Evolutionary conservation across 371 early-diverging fungal species (phyloP).

Genomic region (Choanephora cucurbitarum): DNA sequence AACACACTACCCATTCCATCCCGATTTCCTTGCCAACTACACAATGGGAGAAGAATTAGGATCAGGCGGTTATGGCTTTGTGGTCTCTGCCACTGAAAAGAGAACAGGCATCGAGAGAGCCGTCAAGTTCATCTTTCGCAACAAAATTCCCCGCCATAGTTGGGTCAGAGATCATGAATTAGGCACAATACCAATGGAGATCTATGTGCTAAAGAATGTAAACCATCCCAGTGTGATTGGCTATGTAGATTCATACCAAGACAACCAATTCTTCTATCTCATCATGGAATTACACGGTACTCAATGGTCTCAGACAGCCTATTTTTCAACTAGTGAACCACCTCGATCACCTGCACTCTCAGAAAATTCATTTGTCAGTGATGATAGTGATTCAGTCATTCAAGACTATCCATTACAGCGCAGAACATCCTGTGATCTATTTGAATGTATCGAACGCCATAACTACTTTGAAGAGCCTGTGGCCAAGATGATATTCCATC

Average conservation of each 20-base stretch:
- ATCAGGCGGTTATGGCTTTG: constrained; percentile 81
- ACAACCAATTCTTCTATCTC: constrained; percentile 66
- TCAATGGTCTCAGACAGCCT: constrained; percentile 51
- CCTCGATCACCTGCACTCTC: constrained; percentile 34
- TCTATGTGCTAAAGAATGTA: constrained; percentile 70
- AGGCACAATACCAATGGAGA: constrained; percentile 76
- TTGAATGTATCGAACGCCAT: constrained; percentile 80
- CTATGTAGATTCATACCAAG: constrained; percentile 69
- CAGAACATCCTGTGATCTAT: constrained; percentile 69
- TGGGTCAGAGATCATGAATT: constrained; percentile 64
- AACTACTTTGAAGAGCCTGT: constrained; percentile 63
- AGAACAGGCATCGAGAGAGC: constrained; percentile 65
- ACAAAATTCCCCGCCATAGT: constrained; percentile 60
- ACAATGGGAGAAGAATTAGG: constrained; percentile 70
- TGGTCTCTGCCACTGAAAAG: constrained; percentile 59
- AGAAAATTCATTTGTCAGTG: constrained; percentile 29
- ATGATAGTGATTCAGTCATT: constrained; percentile 23
- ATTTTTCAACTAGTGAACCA: constrained; percentile 8
- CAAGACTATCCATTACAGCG: constrained; percentile 29
- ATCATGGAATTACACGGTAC: constrained; percentile 84
- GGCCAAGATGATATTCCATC: constrained; percentile 65
- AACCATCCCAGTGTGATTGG: constrained; percentile 69
- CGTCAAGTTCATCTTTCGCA: constrained; percentile 76
- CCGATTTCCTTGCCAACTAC: constrained; percentile 55
- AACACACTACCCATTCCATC: constrained; percentile 38